phyloP scores from a whole-genome alignment of 176 grass and related monocot genomes.

The sorghum (Sorghum bicolor) region Sorghum_bicolor_NCBIv3 NC_012872.2:50409001-50409500 shows the following conservation, averaged over 20 bases:
- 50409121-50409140: slow-evolving; percentile 75
- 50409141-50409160: slow-evolving; percentile 94
- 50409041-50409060: slow-evolving; percentile 20
- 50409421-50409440: slow-evolving; percentile 92
- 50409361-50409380: neutral
- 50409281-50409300: slow-evolving; percentile 97
- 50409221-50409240: slow-evolving; percentile 94
- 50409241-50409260: slow-evolving; percentile 90
- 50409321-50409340: neutral
- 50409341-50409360: neutral
- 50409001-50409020: slow-evolving; percentile 42
- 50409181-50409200: slow-evolving; percentile 91
- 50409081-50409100: slow-evolving; percentile 84
- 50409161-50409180: slow-evolving; percentile 99
- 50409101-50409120: slow-evolving; percentile 87
- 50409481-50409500: slow-evolving; percentile 92
- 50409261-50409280: slow-evolving; percentile 99
- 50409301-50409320: slow-evolving; percentile 67
- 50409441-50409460: slow-evolving; percentile 99
- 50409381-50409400: neutral
- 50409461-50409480: slow-evolving; percentile 88
- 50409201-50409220: slow-evolving; percentile 86
- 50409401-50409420: slow-evolving; percentile 82
- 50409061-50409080: neutral
- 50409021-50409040: slow-evolving; percentile 41